Evolutionary conservation across 2,329 filamentous ascomycete genomes (phyloP).

Genomic region (Exserohilum rostratum): DNA sequence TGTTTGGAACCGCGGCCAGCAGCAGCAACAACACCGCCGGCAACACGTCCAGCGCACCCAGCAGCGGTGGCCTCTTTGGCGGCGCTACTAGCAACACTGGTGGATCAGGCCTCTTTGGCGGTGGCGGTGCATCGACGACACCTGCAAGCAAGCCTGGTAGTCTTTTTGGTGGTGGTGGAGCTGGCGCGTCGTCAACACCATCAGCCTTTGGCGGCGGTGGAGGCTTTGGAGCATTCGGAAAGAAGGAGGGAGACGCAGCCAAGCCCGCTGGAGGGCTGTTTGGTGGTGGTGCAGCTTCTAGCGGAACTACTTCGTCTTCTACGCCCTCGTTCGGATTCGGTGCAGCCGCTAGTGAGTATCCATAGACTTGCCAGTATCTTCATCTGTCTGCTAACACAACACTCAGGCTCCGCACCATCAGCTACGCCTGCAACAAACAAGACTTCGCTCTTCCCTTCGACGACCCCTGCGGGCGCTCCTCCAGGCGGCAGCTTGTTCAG

Average conservation of each 20-base stretch:
- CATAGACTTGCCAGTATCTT: neutral
- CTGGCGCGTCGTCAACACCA: conserved; percentile 28
- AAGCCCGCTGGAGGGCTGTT: conserved; percentile 32
- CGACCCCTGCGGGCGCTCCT: conserved; percentile 48
- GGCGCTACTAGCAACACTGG: conserved; percentile 18
- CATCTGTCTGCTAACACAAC: conserved; percentile 13
- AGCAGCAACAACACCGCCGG: conserved; percentile 13
- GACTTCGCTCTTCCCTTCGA: conserved; percentile 46
- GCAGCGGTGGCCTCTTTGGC: conserved; percentile 25
- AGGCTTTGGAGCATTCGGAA: conserved; percentile 21
- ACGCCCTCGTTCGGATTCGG: conserved; percentile 22
- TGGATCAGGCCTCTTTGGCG: conserved; percentile 35
- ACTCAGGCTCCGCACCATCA: conserved; percentile 30
- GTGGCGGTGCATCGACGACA: conserved; percentile 30
- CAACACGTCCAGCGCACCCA: conserved; percentile 23
- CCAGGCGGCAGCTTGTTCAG: conserved; percentile 40
- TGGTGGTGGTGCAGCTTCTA: conserved; percentile 15
- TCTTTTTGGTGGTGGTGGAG: conserved; percentile 35
- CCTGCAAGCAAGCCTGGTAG: conserved; percentile 37
- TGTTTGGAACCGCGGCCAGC: conserved; percentile 32
- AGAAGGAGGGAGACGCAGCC: conserved; percentile 27
- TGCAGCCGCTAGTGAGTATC: conserved; percentile 15
- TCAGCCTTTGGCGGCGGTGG: conserved; percentile 20
- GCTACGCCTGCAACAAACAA: conserved; percentile 46
- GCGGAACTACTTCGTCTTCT: conserved; percentile 23